Base-by-base conservation (phyloP, 371 early-diverging fungal species). In the Catenaria anguillulae region DNA sequence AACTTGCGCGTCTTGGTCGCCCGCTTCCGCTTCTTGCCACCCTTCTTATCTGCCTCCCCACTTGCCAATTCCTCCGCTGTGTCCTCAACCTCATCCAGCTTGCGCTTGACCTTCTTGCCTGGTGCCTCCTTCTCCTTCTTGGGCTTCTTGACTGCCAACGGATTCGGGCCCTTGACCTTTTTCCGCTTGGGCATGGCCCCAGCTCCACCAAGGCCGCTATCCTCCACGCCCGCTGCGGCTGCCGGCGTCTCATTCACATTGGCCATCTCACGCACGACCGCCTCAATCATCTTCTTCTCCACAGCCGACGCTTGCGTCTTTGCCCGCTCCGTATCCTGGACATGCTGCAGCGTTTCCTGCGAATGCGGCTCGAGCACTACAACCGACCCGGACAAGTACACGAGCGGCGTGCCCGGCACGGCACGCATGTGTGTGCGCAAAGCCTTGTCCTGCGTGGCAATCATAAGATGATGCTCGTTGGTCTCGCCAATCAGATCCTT, bases 101-200 rank as follows among this genome's bases (percentile, higher is more conserved):
- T 50, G 15, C 52, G 52, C 52, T 50, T 50, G 33, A 23, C 29
- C 29, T 15, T 15, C n/a, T n/a, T n/a, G n/a, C n/a, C n/a, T n/a
- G n/a, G n/a, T n/a, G n/a, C n/a, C n/a, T n/a, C n/a, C n/a, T n/a
- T n/a, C n/a, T n/a, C n/a, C n/a, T n/a, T n/a, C n/a, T n/a, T n/a
- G n/a, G n/a, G n/a, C 73, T 89, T 90, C 71, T 90, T 90, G 64
- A 85, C 71, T n/a, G 87, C 85, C 33, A 93, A 72, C 43, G 92
- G 91, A 67, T 93, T 93, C 10, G 90, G 88, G 33, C 78, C 85
- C 73, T 89, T 90, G 34, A 81, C 73, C 60, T 75, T 79, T 70
- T 75, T 79, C 68, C 63, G 77, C 63, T 74, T 77, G 52, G 52
- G 52, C 52, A 50, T 50, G 29, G 52, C 52, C 29, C 13, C 13